These are phyloP conservation scores for Vigna nakashimae DNA, from an alignment of 306 rosid species.

Conservation along the genomic window DNA sequence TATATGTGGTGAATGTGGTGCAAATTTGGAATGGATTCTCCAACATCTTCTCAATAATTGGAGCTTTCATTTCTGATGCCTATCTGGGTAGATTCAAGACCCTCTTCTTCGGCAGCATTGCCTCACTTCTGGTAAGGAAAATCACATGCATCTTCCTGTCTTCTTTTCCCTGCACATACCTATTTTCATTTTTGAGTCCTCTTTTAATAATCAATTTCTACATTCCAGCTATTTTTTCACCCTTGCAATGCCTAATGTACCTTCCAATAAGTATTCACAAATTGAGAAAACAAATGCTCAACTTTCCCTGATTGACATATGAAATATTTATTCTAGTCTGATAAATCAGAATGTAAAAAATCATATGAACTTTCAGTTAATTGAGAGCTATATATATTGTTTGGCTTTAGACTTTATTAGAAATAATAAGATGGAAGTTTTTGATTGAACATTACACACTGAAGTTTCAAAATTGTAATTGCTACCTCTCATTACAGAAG, in stretches of 20 bases:
- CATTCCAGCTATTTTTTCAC: background rate
- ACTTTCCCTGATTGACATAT: background rate
- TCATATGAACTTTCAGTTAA: background rate
- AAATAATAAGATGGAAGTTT: background rate
- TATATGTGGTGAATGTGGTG: slow-evolving; percentile 65
- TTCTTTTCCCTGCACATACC: background rate
- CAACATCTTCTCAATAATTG: slow-evolving; percentile 66
- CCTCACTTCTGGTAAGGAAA: slow-evolving; percentile 79
- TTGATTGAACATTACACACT: slow-evolving; percentile 29
- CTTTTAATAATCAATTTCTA: background rate
- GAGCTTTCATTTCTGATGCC: slow-evolving; percentile 82
- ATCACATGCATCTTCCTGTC: background rate
- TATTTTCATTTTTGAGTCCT: background rate
- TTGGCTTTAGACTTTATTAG: background rate
- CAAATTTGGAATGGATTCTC: slow-evolving; percentile 81
- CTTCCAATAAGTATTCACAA: background rate
- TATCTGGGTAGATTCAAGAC: slow-evolving; percentile 77
- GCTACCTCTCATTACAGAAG: background rate
- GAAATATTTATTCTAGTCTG: background rate
- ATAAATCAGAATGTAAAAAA: background rate
- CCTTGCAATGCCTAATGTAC: background rate
- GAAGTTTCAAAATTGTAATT: background rate
- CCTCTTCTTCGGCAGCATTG: slow-evolving; percentile 65
- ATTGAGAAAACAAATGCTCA: background rate
- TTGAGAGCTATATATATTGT: background rate